Conservation (phyloP, 768 basidiomycete species). For the Leucosporidium scottii region DNA sequence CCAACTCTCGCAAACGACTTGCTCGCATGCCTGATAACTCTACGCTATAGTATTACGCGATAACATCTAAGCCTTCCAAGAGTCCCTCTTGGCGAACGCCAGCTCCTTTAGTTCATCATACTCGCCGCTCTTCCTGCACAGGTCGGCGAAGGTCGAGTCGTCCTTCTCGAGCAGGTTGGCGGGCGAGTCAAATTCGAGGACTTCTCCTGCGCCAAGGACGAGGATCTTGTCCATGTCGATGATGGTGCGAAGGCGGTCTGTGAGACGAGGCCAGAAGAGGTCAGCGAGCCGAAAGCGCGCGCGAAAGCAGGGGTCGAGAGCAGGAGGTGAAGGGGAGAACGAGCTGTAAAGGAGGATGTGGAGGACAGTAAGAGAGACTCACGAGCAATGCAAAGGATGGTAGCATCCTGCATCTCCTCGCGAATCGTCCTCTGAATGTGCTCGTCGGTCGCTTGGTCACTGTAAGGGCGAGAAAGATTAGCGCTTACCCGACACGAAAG, state of each 20-base stretch:
- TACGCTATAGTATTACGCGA: too few species aligned
- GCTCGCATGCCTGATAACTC: too few species aligned
- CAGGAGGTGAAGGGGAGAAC: too few species aligned
- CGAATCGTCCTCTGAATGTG: conserved; percentile 65
- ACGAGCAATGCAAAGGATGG: conserved; percentile 80
- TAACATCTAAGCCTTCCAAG: neutral
- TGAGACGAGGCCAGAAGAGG: neutral
- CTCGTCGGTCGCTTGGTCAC: conserved; percentile 34
- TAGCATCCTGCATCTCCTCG: conserved; percentile 61
- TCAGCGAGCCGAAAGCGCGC: neutral
- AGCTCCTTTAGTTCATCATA: conserved; percentile 24
- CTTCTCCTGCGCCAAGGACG: conserved; percentile 55
- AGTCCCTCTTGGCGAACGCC: conserved; percentile 17
- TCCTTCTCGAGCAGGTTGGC: conserved; percentile 50
- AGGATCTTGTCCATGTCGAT: conserved; percentile 46
- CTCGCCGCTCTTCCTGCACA: conserved; percentile 35
- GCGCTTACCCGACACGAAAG: neutral
- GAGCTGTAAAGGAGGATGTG: neutral
- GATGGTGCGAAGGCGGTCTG: conserved; percentile 37
- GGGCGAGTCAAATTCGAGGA: conserved; percentile 72
- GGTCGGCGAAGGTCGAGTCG: conserved; percentile 52
- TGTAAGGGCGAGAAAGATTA: neutral
- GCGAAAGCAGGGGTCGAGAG: neutral
- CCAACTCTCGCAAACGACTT: too few species aligned
- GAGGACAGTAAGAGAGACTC: conserved; percentile 37